Evolutionary conservation across 2,329 filamentous ascomycete genomes (phyloP).

Genomic region (Rhexocercosporidium sp.): DNA sequence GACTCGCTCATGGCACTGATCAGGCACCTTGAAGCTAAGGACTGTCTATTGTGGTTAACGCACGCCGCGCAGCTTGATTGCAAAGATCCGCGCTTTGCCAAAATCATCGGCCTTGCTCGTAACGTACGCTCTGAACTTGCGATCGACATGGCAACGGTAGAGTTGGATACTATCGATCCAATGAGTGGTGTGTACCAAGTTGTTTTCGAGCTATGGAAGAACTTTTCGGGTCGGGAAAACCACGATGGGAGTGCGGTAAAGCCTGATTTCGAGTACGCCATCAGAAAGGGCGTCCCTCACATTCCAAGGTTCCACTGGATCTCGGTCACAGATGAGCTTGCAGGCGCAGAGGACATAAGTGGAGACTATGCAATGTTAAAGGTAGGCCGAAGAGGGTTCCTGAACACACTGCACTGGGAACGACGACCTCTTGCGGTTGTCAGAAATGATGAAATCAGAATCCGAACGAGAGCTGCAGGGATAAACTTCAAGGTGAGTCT

Average conservation of each 20-base stretch:
- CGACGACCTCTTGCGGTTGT: not conserved
- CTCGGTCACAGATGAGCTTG: constrained; percentile 25
- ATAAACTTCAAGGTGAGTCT: constrained; percentile 33
- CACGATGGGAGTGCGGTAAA: constrained; percentile 4
- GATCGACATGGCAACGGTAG: constrained; percentile 32
- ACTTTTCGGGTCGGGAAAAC: constrained; percentile 14
- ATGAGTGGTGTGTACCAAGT: constrained; percentile 1
- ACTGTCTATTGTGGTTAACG: constrained; percentile 28
- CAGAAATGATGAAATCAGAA: constrained; percentile 20
- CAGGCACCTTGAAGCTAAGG: not conserved
- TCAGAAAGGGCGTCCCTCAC: constrained; percentile 34
- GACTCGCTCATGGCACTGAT: constrained; percentile 25
- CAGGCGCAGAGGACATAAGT: not conserved
- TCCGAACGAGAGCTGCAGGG: constrained; percentile 20
- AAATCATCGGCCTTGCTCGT: constrained; percentile 31
- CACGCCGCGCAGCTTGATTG: constrained; percentile 28
- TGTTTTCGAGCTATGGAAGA: constrained; percentile 23
- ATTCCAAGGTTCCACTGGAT: constrained; percentile 36
- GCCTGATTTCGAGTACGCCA: constrained; percentile 41
- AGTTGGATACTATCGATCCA: constrained; percentile 30
- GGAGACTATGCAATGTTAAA: constrained; percentile 13
- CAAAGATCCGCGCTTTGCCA: constrained; percentile 32
- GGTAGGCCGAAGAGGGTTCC: constrained; percentile 25
- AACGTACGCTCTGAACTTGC: constrained; percentile 35
- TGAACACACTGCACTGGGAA: constrained; percentile 29